Conservation (phyloP, 2,329 filamentous ascomycete genomes). For the Amauroascus niger region DNA sequence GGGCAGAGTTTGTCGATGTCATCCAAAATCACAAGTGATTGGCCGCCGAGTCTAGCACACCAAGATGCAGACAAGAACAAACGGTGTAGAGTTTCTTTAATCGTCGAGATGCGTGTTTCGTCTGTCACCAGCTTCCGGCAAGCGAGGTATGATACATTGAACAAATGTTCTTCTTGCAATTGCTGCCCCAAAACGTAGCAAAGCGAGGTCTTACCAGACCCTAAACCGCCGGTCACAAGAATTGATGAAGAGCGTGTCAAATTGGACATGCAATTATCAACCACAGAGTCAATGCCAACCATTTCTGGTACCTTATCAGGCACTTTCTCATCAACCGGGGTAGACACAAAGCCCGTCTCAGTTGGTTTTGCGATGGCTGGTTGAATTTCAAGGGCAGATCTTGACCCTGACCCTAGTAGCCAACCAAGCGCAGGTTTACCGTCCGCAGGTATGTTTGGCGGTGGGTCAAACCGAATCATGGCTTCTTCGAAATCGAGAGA, state of each 20-base stretch:
- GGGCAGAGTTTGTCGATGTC: constrained; percentile 90
- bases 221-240: constrained; percentile 76
- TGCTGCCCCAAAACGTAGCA: constrained; percentile 65
- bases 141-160: constrained; percentile 74
- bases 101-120: constrained; percentile 76
- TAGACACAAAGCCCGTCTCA: constrained; percentile 33
- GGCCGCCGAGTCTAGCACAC: constrained; percentile 79
- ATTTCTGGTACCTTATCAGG: constrained; percentile 49
- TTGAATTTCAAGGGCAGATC: constrained; percentile 65
- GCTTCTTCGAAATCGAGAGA: constrained; percentile 68
- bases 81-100: constrained; percentile 78
- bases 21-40: constrained; percentile 75
- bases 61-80: constrained; percentile 84
- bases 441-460: constrained; percentile 31
- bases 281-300: constrained; percentile 73
- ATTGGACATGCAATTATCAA: constrained; percentile 63
- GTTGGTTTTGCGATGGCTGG: constrained; percentile 58
- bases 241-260: constrained; percentile 81
- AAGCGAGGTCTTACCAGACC: constrained; percentile 79
- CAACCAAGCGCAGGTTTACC: constrained; percentile 44
- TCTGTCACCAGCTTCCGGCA: constrained; percentile 83
- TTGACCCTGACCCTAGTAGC: constrained; percentile 68
- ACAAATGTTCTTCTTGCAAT: constrained; percentile 62
- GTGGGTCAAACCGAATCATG: constrained; percentile 65
- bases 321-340: constrained; percentile 48